Conservation (phyloP, 129 eudicot genomes). For the Pseudognaphalium luteoalbum region DNA sequence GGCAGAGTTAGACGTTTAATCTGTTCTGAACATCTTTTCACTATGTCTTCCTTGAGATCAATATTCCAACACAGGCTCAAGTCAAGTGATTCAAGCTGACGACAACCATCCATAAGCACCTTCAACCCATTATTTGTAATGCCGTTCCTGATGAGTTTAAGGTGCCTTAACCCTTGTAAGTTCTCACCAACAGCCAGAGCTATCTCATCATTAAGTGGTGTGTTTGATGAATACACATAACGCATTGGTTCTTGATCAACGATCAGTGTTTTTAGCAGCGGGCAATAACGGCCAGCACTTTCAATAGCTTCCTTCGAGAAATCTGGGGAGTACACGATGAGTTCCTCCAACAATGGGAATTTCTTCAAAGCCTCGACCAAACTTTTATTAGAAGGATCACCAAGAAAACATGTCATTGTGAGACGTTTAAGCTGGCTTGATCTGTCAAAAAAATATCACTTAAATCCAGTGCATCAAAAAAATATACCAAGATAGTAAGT, state of each 20-base stretch:
- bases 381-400: neutral
- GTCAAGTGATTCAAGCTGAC: slow-evolving; percentile 16
- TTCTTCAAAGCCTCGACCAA: neutral
- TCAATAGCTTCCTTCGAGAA: neutral
- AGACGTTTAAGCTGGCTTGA: slow-evolving; percentile 17
- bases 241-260: neutral
- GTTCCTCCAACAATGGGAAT: slow-evolving; percentile 15
- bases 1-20: slow-evolving; percentile 3
- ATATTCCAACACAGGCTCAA: neutral
- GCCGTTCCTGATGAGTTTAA: neutral
- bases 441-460: neutral
- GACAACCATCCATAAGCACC: slow-evolving; percentile 14
- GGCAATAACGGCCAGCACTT: slow-evolving; percentile 9
- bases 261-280: slow-evolving; percentile 4
- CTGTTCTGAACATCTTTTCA: neutral
- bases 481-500: neutral
- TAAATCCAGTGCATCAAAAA: no score
- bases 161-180: slow-evolving; percentile 10
- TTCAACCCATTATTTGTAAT: slow-evolving; percentile 14
- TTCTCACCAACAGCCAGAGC: neutral
- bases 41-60: neutral
- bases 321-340: neutral
- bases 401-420: neutral
- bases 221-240: neutral
- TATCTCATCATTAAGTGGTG: neutral